phyloP scores from a whole-genome alignment of 164 flowering plant genomes.

The Magnolia sinica region DNA sequence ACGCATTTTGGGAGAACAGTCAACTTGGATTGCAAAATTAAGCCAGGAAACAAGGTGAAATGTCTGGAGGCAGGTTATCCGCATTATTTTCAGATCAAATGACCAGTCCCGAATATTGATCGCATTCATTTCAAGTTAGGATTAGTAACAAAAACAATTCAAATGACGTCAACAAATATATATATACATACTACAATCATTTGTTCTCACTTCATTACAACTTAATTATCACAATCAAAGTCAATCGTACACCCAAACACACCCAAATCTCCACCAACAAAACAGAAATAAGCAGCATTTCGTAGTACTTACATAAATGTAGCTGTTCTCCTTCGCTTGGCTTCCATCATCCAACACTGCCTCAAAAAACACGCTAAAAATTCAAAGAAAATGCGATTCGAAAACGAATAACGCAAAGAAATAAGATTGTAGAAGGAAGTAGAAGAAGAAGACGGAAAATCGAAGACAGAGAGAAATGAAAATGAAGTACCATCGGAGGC shows the following conservation, averaged over 20 bases:
- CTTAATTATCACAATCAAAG: background rate
- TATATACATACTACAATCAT: background rate
- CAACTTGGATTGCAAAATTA: no score
- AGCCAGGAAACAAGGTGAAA: no score
- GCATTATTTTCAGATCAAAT: background rate
- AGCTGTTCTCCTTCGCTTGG: conserved; percentile 74
- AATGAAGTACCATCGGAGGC: conserved; percentile 66
- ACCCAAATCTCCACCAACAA: background rate
- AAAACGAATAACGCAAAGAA: conserved; percentile 1
- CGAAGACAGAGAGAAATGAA: background rate
- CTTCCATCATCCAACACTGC: conserved; percentile 83
- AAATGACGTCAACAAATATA: no score
- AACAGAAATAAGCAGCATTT: background rate
- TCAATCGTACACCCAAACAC: background rate
- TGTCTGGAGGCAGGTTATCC: no score
- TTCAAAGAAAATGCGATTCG: background rate
- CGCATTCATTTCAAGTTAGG: background rate
- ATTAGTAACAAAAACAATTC: background rate
- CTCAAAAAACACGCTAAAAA: background rate
- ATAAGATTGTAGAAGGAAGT: background rate
- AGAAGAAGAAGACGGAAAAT: background rate
- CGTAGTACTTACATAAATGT: conserved; percentile 69
- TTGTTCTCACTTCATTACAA: background rate
- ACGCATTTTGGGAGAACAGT: no score
- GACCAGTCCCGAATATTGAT: background rate